These are phyloP conservation scores for Akanthomyces uredinophilus DNA, from an alignment of 2,329 filamentous ascomycete species.

Conservation along the genomic window DNA sequence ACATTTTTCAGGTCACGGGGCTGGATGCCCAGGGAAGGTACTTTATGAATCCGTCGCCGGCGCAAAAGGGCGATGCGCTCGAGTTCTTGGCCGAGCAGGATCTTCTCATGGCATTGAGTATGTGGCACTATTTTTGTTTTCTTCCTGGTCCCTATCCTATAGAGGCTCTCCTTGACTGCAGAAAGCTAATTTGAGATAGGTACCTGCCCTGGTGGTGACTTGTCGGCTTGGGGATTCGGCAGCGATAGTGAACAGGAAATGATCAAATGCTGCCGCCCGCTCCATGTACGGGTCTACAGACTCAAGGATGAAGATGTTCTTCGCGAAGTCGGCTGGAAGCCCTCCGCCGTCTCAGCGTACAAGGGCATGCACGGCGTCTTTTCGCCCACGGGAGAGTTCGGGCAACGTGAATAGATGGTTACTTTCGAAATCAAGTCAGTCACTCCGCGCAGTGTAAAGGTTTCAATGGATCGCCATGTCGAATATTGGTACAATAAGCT, in stretches of 20 bases:
- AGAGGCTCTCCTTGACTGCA: constrained; percentile 27
- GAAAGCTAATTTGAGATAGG: constrained; percentile 29
- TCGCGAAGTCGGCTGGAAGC: constrained; percentile 53
- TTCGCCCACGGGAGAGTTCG: constrained; percentile 22
- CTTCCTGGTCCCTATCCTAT: no score
- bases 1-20: constrained; percentile 81
- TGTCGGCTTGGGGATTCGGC: constrained; percentile 78
- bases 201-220: constrained; percentile 75
- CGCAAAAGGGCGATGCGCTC: constrained; percentile 52
- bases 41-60: constrained; percentile 65
- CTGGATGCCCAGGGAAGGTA: constrained; percentile 67
- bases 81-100: constrained; percentile 80
- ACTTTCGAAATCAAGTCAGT: background rate
- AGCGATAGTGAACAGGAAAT: constrained; percentile 63
- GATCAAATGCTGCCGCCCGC: constrained; percentile 64
- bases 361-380: constrained; percentile 59
- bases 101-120: constrained; percentile 56
- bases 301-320: constrained; percentile 51
- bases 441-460: background rate
- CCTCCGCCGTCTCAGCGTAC: constrained; percentile 56
- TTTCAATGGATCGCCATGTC: constrained; percentile 13
- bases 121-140: constrained; percentile 17
- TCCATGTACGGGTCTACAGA: constrained; percentile 68
- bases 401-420: constrained; percentile 1
- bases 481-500: constrained; percentile 15